Base-by-base conservation (phyloP, 441 rosid species). In the Gossypium davidsonii region DNA sequence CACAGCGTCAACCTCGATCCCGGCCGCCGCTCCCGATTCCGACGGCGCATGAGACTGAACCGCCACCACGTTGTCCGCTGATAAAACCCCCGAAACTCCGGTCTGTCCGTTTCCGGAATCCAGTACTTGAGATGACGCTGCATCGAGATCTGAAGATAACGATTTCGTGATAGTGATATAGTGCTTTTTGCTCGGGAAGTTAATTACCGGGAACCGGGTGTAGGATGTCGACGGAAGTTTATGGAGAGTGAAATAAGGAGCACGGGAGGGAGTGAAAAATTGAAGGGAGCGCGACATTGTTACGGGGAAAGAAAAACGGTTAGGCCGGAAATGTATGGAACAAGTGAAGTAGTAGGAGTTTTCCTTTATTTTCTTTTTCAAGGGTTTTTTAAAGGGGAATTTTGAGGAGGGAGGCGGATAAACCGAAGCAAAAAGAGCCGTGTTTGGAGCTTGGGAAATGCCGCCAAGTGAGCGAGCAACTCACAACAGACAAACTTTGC, bases 1-100 rank as follows among this genome's bases (percentile, higher is more conserved):
- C 52, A 93, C 97, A 0, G 96, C 71, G 52, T 96, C 99, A 8
- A 93, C 98, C 44, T 96, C 97, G 23, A 96, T 86, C n/a, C 83
- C 84, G 2, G 83, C 75, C 34, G 82, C 76, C 15, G 86, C 60
- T 68, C 85, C 97, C 3, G 83, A 26, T 48, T 57, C 28, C 3
- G 75, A 42, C 3, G 79, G 48, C 46, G 74, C 57, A 1, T 80
- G 60, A 1, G 76, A 44, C 51, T 72, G 58, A 65, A 23, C 56
- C 75, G 81, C 75, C 57, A 80, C 74, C 39, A 83, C 89, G 5
- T 87, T 82, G 7, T 61, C 74, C 11, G 48, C 57, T 2, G 71
- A 20, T 12, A 65, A 15, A 53, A 23, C 76, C 7, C 79, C 75
- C 11, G 52, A 20, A 23, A 60, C 34, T 3, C 72, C 76, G 63